Evolutionary conservation across 2,329 filamentous ascomycete species (phyloP), one percentile per base, ranked within the genome.

Genomic region (Aspergillus oerlinghausenensis): DNA sequence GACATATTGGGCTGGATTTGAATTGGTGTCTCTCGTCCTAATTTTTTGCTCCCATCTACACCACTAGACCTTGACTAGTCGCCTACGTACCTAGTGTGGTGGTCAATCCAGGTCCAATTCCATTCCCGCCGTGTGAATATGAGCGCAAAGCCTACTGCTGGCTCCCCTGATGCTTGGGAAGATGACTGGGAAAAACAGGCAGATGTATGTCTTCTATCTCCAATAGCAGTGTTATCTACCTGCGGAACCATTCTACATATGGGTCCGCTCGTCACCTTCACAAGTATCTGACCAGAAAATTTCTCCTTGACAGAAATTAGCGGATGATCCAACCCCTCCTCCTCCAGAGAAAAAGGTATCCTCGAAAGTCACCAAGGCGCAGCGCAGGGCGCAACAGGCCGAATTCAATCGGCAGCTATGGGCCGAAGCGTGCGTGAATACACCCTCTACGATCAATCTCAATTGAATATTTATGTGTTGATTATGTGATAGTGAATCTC

Each of bases 141-240:
- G 72, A 74, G 65, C 58, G 62, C 65, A 78, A 75, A 71, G 80
- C 80, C 79, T 66, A 70, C 63, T 52, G 55, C 64, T 78, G 77
- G 75, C 76, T 71, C 88, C 57, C 87, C 89, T 40, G 85, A 92
- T 72, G 92, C 91, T 21, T 97, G 93, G 93, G 91, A 93, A 62
- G 87, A 96, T 66, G 90, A 96, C 68, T 97, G 92, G 92, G 90
- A 93, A 71, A 76, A 79, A 5, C 83, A 88, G 69, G 90, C 89
- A 56, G 91, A 96, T 76, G 84, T 86, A 78, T 56, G 68, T 65
- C 45, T 42, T 57, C 38, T 26, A 14, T 29, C 14, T 52, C 53
- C n/a, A 28, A 35, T n/a, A 3, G 1, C n/a, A 29, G 19, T 25
- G 28, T 28, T 19, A 19, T 23, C 25, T 4, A 52, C 29, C 19